These are phyloP conservation scores for Zychaea mexicana DNA, from an alignment of 371 early-diverging fungal genomes.

Conservation along the genomic window DNA sequence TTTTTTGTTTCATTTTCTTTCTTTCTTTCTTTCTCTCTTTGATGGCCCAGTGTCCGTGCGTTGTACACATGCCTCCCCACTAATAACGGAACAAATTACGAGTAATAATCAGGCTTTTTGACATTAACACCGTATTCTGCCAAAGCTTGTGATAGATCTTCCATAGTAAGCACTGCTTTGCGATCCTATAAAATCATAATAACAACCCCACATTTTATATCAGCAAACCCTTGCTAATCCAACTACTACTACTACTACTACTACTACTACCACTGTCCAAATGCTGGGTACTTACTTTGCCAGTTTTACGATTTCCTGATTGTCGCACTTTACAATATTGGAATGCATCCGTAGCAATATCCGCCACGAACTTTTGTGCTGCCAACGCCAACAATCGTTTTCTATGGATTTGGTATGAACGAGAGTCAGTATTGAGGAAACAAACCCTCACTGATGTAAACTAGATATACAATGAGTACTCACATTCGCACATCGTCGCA, in stretches of 20 bases:
- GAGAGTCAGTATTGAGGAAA: too few species aligned
- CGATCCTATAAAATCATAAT: conserved; percentile 55
- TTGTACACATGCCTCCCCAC: too few species aligned
- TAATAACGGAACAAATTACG: conserved; percentile 15
- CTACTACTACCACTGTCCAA: too few species aligned
- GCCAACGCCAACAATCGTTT: conserved; percentile 91
- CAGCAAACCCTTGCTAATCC: not conserved
- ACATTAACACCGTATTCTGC: conserved; percentile 94
- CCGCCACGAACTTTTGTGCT: conserved; percentile 94
- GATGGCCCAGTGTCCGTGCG: too few species aligned
- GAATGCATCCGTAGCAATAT: conserved; percentile 93
- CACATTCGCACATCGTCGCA: conserved; percentile 90
- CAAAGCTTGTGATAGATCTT: conserved; percentile 89
- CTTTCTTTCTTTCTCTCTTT: too few species aligned
- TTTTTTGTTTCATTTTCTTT: not conserved
- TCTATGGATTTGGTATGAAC: too few species aligned
- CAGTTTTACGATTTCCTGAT: conserved; percentile 53
- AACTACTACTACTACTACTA: not conserved
- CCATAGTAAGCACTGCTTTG: conserved; percentile 88
- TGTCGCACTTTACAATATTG: conserved; percentile 91
- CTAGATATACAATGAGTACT: conserved; percentile 17
- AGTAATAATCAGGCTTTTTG: conserved; percentile 92
- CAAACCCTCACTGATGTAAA: not conserved
- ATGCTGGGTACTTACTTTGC: conserved; percentile 41
- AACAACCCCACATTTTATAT: not conserved